phyloP scores from a whole-genome alignment of 495 filamentous ascomycete species.

The Hypoxylon intermedium region DNA sequence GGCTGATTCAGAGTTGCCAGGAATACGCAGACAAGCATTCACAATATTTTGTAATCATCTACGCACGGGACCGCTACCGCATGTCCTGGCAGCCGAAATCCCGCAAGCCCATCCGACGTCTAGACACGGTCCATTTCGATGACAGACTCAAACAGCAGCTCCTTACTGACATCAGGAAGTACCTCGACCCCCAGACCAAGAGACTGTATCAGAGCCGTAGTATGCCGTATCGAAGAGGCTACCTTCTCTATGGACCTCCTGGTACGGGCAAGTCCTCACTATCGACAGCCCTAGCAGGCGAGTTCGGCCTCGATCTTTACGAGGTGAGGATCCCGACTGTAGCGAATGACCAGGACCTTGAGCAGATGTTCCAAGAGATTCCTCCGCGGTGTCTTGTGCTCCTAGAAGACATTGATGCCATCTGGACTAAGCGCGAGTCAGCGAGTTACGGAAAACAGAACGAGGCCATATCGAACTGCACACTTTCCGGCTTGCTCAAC shows the following conservation, averaged over 20 bases:
- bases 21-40: conserved; percentile 57
- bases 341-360: conserved; percentile 52
- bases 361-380: conserved; percentile 64
- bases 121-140: conserved; percentile 58
- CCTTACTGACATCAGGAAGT: conserved; percentile 78
- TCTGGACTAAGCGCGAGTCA: conserved; percentile 55
- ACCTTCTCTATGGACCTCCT: conserved; percentile 69
- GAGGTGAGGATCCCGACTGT: conserved; percentile 63
- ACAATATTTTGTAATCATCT: conserved; percentile 53
- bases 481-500: conserved; percentile 73
- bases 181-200: conserved; percentile 73
- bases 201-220: conserved; percentile 73
- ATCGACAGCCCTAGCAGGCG: conserved; percentile 67
- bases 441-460: conserved; percentile 39
- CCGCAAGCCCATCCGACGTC: conserved; percentile 51
- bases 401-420: conserved; percentile 72
- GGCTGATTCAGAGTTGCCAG: conserved; percentile 49
- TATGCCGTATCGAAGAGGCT: conserved; percentile 70
- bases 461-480: conserved; percentile 42
- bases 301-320: conserved; percentile 70
- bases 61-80: conserved; percentile 45
- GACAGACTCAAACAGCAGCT: conserved; percentile 68
- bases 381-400: conserved; percentile 69
- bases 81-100: conserved; percentile 54
- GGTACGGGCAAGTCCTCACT: conserved; percentile 73